These are phyloP conservation scores for Plectosphaerella cucumerina DNA, from an alignment of 2,329 filamentous ascomycete genomes.

Conservation along the genomic window DNA sequence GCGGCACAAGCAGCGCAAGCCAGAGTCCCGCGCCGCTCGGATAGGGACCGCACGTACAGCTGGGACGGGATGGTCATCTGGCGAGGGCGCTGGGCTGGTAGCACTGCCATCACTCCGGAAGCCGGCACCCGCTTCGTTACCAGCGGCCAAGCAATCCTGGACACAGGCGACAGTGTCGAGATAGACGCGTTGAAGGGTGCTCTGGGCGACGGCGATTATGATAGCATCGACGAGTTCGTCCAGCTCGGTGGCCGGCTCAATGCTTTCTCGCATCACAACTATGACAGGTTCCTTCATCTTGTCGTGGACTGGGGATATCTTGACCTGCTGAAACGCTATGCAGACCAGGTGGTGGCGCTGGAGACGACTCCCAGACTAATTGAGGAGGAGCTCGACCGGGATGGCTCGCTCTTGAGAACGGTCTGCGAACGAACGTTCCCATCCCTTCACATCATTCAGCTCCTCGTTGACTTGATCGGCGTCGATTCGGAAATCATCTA, in stretches of 20 bases:
- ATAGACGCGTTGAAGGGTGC: neutral
- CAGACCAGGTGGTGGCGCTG: slow-evolving; percentile 14
- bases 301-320: slow-evolving; percentile 13
- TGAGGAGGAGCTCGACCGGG: neutral
- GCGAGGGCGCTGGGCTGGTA: neutral
- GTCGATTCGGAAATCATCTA: slow-evolving; percentile 22
- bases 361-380: slow-evolving; percentile 2
- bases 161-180: neutral
- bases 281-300: neutral
- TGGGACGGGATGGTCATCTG: neutral
- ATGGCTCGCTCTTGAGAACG: slow-evolving; percentile 17
- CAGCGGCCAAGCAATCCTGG: neutral
- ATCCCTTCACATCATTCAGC: slow-evolving; percentile 23
- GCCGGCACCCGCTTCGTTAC: neutral
- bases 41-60: neutral
- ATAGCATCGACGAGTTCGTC: slow-evolving; percentile 15
- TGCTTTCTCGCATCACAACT: neutral
- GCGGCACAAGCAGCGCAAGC: neutral
- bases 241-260: slow-evolving; percentile 11
- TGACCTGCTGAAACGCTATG: neutral
- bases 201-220: slow-evolving; percentile 12
- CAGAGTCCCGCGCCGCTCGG: no score
- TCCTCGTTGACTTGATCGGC: slow-evolving; percentile 25
- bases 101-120: neutral
- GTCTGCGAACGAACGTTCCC: neutral